These are phyloP conservation scores for Alternaria rosae DNA, from an alignment of 2,329 filamentous ascomycete genomes.

Conservation along the genomic window DNA sequence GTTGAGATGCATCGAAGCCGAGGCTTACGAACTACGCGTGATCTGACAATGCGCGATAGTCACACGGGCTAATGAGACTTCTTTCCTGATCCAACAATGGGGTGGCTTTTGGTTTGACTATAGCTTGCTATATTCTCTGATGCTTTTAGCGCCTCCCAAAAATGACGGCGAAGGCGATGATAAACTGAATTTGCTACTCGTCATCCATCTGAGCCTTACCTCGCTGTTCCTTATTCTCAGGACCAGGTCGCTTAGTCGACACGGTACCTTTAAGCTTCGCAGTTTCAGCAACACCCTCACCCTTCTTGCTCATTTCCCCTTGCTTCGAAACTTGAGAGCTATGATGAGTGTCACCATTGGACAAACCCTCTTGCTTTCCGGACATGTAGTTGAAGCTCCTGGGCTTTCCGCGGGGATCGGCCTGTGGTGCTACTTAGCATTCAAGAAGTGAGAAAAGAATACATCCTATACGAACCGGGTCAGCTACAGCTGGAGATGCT, in stretches of 20 bases:
- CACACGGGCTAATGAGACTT: background rate
- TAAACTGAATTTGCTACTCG: conserved; percentile 21
- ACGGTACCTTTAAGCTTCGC: conserved; percentile 57
- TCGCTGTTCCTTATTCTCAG: conserved; percentile 44
- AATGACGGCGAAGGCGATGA: background rate
- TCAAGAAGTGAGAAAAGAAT: background rate
- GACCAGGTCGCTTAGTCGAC: conserved; percentile 40
- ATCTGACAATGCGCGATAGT: background rate
- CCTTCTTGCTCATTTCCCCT: conserved; percentile 61
- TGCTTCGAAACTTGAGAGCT: conserved; percentile 54
- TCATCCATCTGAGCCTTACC: conserved; percentile 39
- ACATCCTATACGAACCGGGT: conserved; percentile 30
- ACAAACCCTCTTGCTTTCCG: conserved; percentile 62
- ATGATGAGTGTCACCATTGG: conserved; percentile 61
- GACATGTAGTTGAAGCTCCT: conserved; percentile 53
- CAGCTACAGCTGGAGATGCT: conserved; percentile 35
- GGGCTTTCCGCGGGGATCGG: conserved; percentile 36
- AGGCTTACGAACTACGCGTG: background rate
- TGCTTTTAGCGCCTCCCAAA: background rate
- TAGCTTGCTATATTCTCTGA: background rate
- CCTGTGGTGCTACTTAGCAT: conserved; percentile 33
- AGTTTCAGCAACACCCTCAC: conserved; percentile 63
- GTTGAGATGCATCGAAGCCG: background rate
- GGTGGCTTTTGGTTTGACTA: background rate
- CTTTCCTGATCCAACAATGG: background rate